These are phyloP conservation scores for Comarum palustre DNA, from an alignment of 306 rosid species.

Conservation along the genomic window DNA sequence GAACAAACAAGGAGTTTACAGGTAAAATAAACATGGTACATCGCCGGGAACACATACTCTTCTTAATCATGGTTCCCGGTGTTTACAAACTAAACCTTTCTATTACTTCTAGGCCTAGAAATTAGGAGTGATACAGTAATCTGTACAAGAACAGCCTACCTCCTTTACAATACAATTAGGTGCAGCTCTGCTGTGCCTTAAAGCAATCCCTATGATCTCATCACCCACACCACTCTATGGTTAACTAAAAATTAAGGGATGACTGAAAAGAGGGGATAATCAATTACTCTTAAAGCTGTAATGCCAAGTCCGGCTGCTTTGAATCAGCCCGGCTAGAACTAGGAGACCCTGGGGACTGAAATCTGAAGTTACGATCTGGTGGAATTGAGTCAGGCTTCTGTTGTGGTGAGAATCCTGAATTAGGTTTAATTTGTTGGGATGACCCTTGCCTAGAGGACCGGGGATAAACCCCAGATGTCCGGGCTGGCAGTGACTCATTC, in stretches of 20 bases:
- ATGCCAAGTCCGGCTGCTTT: constrained; percentile 57
- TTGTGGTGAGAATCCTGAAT: constrained; percentile 28
- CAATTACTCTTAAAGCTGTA: constrained; percentile 56
- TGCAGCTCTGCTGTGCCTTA: constrained; percentile 23
- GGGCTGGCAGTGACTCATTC: constrained; percentile 22
- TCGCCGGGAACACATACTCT: constrained; percentile 5
- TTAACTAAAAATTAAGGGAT: constrained; percentile 38
- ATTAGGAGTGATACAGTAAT: constrained; percentile 35
- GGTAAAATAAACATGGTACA: not conserved
- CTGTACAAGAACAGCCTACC: constrained; percentile 49
- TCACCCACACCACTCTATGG: constrained; percentile 44
- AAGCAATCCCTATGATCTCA: constrained; percentile 27
- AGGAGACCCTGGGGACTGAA: constrained; percentile 64
- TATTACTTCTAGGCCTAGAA: constrained; percentile 30
- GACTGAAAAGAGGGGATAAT: not conserved
- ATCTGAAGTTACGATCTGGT: constrained; percentile 55
- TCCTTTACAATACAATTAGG: constrained; percentile 40
- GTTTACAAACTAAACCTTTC: constrained; percentile 33
- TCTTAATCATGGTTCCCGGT: constrained; percentile 22
- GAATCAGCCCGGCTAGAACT: constrained; percentile 55
- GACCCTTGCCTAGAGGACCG: constrained; percentile 36
- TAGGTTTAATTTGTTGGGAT: constrained; percentile 24
- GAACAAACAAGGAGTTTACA: constrained; percentile 14
- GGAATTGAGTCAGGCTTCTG: constrained; percentile 50
- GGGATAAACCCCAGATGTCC: constrained; percentile 21